Conservation (phyloP, 2,329 filamentous ascomycete species). For the Aureobasidium sp. region DNA sequence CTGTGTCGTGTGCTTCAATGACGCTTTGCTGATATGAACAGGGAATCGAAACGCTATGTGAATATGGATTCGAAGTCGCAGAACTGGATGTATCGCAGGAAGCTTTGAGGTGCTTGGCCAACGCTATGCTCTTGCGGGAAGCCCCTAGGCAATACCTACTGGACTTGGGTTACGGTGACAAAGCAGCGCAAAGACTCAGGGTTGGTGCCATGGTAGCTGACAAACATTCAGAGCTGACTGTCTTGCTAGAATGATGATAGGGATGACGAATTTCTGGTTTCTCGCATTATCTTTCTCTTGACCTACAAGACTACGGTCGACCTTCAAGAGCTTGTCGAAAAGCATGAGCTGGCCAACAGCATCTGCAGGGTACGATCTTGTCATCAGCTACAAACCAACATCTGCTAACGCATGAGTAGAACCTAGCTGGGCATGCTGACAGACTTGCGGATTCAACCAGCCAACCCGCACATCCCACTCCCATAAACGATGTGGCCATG, state of each 20-base stretch:
- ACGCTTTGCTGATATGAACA: constrained; percentile 31
- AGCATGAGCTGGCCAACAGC: constrained; percentile 57
- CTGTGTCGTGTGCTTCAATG: not conserved
- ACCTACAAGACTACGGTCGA: constrained; percentile 69
- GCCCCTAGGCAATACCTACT: constrained; percentile 64
- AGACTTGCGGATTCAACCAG: constrained; percentile 5
- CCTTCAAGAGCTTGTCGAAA: constrained; percentile 54
- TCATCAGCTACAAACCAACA: not conserved
- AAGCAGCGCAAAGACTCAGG: constrained; percentile 62
- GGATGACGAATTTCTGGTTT: constrained; percentile 79
- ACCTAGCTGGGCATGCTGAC: constrained; percentile 56
- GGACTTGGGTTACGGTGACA: constrained; percentile 57
- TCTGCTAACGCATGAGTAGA: constrained; percentile 29
- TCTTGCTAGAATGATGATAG: constrained; percentile 50
- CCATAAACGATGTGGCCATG: constrained; percentile 71
- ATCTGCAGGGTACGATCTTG: constrained; percentile 43
- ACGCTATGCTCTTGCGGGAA: constrained; percentile 64
- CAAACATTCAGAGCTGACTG: not conserved
- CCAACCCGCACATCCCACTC: constrained; percentile 44
- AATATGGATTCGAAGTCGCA: constrained; percentile 62
- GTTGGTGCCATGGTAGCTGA: constrained; percentile 20
- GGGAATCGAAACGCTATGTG: constrained; percentile 65
- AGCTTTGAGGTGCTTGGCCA: constrained; percentile 74
- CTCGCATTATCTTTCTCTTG: constrained; percentile 69
- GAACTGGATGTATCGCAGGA: constrained; percentile 59